Base-by-base conservation (phyloP, 2,329 filamentous ascomycete genomes). In the Penicillium sp. region DNA sequence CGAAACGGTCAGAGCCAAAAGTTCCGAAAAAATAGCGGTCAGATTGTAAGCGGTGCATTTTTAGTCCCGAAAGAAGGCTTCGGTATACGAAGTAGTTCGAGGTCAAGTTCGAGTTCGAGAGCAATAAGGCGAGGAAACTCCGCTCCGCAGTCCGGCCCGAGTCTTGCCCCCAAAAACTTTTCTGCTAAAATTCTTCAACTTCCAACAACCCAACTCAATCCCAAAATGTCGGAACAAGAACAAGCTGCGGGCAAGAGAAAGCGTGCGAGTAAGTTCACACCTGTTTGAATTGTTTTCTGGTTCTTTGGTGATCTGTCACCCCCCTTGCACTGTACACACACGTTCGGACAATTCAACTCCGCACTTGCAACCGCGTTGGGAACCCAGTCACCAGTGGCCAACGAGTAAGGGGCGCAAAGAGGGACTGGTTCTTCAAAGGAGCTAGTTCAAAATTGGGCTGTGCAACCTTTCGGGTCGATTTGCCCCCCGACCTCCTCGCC, bases 241-340 rank as follows among this genome's bases (percentile, higher is more conserved):
- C 66, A 70, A 60, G 56, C 56, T 5, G 68, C 69, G 36, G 71
- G 71, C 38, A 74, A 74, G 62, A 67, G 72, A 63, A 74, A 74
- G 63, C 63, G 72, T 57, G 68, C 72, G 57, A 72, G 72, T 74
- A 69, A 60, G 72, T 74, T 46, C 46, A n/a, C 21, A 27, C 24
- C 16, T 14, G 5, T 29, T 42, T 13, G 24, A 27, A 14, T 24
- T 49, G 38, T 48, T 36, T 22, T 21, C 31, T 29, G 38, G 29
- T 43, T 34, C 34, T 52, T 51, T 54, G 34, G 22, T 39, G 47
- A 51, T 47, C 54, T 42, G 29, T 48, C 34, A 46, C 42, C 41
- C 4, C 40, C n/a, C 24, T 38, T 50, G 34, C 16, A 11, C 14
- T 13, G 4, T 27, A 7, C 16, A 21, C 39, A 14, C 24, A 47